Conservation (phyloP, 352 stramenopile genomes). For the Phytophthora citrophthora region DNA sequence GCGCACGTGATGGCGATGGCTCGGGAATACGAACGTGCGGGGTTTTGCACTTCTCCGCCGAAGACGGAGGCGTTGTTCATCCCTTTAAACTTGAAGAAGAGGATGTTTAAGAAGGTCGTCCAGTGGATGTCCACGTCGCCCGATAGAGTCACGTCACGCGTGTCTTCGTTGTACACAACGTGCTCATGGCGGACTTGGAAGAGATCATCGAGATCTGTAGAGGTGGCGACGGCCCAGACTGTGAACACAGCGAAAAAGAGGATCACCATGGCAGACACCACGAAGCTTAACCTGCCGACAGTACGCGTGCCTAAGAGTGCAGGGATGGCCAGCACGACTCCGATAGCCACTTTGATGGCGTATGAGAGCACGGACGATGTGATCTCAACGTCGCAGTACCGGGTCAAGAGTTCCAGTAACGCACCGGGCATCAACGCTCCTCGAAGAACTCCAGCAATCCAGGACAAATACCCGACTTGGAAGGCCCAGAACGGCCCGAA, state of each 20-base stretch:
- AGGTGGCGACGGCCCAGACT: slow-evolving; percentile 42
- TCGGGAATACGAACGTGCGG: slow-evolving; percentile 78
- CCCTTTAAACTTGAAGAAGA: slow-evolving; percentile 97
- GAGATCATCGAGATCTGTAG: slow-evolving; percentile 44
- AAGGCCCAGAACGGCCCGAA: slow-evolving; percentile 90
- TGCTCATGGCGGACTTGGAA: slow-evolving; percentile 48
- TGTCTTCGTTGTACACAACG: slow-evolving; percentile 18
- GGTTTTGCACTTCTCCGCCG: slow-evolving; percentile 90
- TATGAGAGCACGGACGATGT: slow-evolving; percentile 26
- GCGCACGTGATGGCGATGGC: slow-evolving; percentile 84
- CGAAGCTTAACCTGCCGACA: slow-evolving; percentile 38
- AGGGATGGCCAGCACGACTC: slow-evolving; percentile 40
- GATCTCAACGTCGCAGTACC: slow-evolving; percentile 43
- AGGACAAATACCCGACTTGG: slow-evolving; percentile 80
- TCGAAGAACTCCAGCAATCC: slow-evolving; percentile 73
- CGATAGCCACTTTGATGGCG: slow-evolving; percentile 48
- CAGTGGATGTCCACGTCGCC: slow-evolving; percentile 70
- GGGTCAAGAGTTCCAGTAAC: slow-evolving; percentile 36
- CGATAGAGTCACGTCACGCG: slow-evolving; percentile 25
- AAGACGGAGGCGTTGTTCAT: slow-evolving; percentile 93
- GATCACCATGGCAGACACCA: slow-evolving; percentile 42
- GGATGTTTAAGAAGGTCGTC: slow-evolving; percentile 90
- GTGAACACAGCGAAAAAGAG: slow-evolving; percentile 53
- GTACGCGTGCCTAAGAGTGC: slow-evolving; percentile 45
- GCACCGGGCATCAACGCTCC: slow-evolving; percentile 72